Evolutionary conservation across 495 filamentous ascomycete genomes (phyloP).

Genomic region (Filosporella fistucella): DNA sequence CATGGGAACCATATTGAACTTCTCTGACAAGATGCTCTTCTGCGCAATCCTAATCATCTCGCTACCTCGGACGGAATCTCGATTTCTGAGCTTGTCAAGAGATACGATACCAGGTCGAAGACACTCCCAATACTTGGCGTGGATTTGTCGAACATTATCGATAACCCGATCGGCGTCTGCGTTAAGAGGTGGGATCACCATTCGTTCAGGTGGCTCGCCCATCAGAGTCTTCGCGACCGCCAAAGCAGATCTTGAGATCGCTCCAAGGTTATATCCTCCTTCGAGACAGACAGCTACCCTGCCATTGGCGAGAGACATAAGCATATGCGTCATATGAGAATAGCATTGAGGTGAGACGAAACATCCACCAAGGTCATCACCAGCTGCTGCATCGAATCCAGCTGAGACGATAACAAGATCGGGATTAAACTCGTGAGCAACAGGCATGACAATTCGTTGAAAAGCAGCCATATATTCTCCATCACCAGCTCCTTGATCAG

Average conservation of each 20-base stretch:
- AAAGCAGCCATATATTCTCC: slow-evolving; percentile 96
- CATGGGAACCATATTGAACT: slow-evolving; percentile 69
- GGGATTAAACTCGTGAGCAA: slow-evolving; percentile 86
- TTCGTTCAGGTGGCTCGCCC: slow-evolving; percentile 84
- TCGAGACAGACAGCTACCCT: slow-evolving; percentile 91
- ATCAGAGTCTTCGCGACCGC: slow-evolving; percentile 90
- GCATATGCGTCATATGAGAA: slow-evolving; percentile 98
- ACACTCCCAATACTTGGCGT: slow-evolving; percentile 57
- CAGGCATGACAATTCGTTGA: slow-evolving; percentile 95
- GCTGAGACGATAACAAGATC: slow-evolving; percentile 95
- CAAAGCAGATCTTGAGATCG: slow-evolving; percentile 87
- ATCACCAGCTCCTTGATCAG: slow-evolving; percentile 88
- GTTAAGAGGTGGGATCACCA: slow-evolving; percentile 42
- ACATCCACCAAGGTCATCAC: slow-evolving; percentile 88
- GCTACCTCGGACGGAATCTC: slow-evolving; percentile 33
- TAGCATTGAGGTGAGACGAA: slow-evolving; percentile 88
- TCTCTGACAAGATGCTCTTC: slow-evolving; percentile 59
- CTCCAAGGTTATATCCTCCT: slow-evolving; percentile 90
- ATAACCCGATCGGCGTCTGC: slow-evolving; percentile 44
- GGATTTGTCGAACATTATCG: slow-evolving; percentile 43
- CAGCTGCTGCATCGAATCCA: slow-evolving; percentile 92
- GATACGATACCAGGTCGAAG: slow-evolving; percentile 49
- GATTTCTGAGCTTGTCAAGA: slow-evolving; percentile 31
- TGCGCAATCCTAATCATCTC: slow-evolving; percentile 77
- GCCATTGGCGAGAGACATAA: slow-evolving; percentile 91